These are phyloP conservation scores for Loxodes magnus DNA, from an alignment of 73 alveolate species.

Conservation along the genomic window DNA sequence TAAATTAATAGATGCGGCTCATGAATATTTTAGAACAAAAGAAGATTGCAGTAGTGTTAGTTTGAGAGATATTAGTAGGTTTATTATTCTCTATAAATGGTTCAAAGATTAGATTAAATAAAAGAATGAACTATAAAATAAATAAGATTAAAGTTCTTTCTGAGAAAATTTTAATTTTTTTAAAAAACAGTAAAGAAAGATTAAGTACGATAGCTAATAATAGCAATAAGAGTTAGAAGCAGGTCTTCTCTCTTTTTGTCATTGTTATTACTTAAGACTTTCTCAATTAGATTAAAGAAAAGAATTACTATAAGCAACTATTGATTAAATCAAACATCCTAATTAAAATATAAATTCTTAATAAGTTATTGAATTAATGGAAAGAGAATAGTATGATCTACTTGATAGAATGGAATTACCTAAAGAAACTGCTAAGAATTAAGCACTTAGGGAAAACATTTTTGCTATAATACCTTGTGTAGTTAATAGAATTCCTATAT, in stretches of 20 bases:
- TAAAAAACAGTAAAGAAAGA: background rate
- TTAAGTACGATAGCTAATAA: no score
- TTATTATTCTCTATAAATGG: constrained; percentile 2
- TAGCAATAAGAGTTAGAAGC: constrained; percentile 18
- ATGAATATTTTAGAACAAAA: background rate
- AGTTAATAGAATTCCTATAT: constrained; percentile 36
- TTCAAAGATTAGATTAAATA: background rate
- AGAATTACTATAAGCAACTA: constrained; percentile 8
- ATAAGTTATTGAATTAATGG: no score
- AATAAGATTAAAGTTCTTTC: background rate
- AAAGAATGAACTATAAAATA: background rate
- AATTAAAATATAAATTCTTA: no score
- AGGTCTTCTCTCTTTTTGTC: constrained; percentile 30
- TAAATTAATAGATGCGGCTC: no score
- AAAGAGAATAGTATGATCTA: background rate
- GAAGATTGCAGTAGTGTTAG: constrained; percentile 13
- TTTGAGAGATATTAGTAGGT: constrained; percentile 7
- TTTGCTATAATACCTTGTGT: constrained; percentile 36
- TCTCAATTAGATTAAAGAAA: constrained; percentile 18
- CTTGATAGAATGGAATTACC: constrained; percentile 7
- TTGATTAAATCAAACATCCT: no score
- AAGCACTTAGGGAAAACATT: constrained; percentile 38
- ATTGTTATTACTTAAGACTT: constrained; percentile 38
- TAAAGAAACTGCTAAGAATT: constrained; percentile 12
- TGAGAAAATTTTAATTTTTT: background rate